Conservation (phyloP, 2,329 filamentous ascomycete species). For the Penicillium occitanis region DNA sequence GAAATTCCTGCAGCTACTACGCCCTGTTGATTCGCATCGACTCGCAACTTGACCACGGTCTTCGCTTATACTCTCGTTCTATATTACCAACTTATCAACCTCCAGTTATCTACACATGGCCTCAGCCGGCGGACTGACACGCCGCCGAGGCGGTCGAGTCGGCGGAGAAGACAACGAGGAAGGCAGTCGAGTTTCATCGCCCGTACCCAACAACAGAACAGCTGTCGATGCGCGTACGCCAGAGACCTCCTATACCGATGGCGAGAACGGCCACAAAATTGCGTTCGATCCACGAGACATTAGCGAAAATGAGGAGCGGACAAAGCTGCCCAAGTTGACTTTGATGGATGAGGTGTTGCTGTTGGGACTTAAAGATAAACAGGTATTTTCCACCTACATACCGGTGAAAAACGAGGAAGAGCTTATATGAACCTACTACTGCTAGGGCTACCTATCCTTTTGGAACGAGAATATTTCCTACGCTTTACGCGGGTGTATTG, state of each 20-base stretch:
- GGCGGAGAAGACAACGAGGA: slow-evolving; percentile 61
- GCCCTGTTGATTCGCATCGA: background rate
- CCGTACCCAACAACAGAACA: slow-evolving; percentile 61
- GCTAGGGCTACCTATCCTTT: slow-evolving; percentile 94
- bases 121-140: slow-evolving; percentile 69
- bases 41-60: background rate
- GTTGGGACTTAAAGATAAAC: slow-evolving; percentile 96
- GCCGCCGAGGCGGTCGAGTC: slow-evolving; percentile 64
- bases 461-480: slow-evolving; percentile 99
- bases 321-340: slow-evolving; percentile 96
- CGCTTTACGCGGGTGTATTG: slow-evolving; percentile 93
- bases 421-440: background rate
- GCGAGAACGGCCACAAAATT: slow-evolving; percentile 98
- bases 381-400: slow-evolving; percentile 57
- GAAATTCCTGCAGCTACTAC: background rate
- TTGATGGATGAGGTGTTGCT: slow-evolving; percentile 98
- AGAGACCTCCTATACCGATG: slow-evolving; percentile 77
- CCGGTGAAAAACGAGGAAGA: background rate
- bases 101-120: slow-evolving; percentile 50
- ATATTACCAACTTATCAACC: background rate
- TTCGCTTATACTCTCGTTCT: background rate
- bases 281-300: slow-evolving; percentile 97
- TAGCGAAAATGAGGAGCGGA: slow-evolving; percentile 91
- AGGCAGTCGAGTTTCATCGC: slow-evolving; percentile 65
- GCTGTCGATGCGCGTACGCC: slow-evolving; percentile 56